phyloP scores from a whole-genome alignment of 768 basidiomycete genomes.

The Candolleomyces aberdarensis region DNA sequence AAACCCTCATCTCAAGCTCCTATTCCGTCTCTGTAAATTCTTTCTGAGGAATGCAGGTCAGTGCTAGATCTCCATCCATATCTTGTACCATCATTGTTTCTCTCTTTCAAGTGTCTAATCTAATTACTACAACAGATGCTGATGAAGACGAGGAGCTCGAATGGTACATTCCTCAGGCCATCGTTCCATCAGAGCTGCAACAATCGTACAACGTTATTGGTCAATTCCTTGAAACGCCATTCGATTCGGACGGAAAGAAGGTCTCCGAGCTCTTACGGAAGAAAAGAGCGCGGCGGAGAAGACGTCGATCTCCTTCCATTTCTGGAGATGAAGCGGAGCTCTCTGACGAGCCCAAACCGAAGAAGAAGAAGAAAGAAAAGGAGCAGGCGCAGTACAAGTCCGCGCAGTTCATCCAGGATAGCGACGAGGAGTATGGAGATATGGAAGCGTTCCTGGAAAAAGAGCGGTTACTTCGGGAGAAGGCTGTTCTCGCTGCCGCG shows the following conservation, averaged over 20 bases:
- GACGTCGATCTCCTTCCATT: slow-evolving; percentile 41
- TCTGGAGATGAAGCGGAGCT: slow-evolving; percentile 41
- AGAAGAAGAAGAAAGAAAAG: slow-evolving; percentile 63
- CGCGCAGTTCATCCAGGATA: slow-evolving; percentile 90
- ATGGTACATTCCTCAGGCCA: slow-evolving; percentile 81
- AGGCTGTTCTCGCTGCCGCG: slow-evolving; percentile 42
- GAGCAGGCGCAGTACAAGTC: slow-evolving; percentile 69
- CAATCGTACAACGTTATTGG: slow-evolving; percentile 72
- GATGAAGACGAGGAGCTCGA: slow-evolving; percentile 64
- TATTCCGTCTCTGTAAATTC: slow-evolving; percentile 81
- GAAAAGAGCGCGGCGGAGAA: slow-evolving; percentile 54
- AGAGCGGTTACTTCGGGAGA: slow-evolving; percentile 62
- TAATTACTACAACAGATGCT: slow-evolving; percentile 38
- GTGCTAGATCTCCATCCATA: slow-evolving; percentile 11
- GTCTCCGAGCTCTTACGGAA: slow-evolving; percentile 68
- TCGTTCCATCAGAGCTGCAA: slow-evolving; percentile 65
- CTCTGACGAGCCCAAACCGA: slow-evolving; percentile 31
- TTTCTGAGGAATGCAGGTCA: slow-evolving; percentile 59
- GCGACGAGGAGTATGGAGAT: slow-evolving; percentile 78
- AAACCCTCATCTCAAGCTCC: slow-evolving; percentile 76
- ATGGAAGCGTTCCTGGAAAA: slow-evolving; percentile 80
- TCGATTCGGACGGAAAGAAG: slow-evolving; percentile 78
- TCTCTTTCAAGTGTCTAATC: background rate
- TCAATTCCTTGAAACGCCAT: slow-evolving; percentile 78
- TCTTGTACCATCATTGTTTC: background rate